Conservation (phyloP, 2,329 filamentous ascomycete genomes). For the Plenodomus biglobosus region DNA sequence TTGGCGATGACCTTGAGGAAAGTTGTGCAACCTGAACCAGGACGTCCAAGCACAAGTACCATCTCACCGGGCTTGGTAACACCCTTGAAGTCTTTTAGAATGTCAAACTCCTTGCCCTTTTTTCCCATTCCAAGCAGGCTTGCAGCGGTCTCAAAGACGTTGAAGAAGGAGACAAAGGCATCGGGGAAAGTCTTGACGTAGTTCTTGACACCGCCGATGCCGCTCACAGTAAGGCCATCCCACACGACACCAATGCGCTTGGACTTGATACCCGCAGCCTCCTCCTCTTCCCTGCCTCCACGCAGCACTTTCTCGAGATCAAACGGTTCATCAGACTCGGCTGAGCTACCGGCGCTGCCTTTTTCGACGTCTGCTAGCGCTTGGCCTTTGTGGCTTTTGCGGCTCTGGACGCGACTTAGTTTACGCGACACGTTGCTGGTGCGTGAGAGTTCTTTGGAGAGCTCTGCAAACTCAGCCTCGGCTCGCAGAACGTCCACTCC, state of each 20-base stretch:
- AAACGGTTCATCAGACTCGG: slow-evolving; percentile 57
- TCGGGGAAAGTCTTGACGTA: slow-evolving; percentile 74
- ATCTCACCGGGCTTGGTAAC: slow-evolving; percentile 73
- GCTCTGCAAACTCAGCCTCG: slow-evolving; percentile 69
- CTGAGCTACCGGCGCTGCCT: slow-evolving; percentile 37
- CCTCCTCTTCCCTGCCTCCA: slow-evolving; percentile 70
- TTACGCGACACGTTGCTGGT: slow-evolving; percentile 42
- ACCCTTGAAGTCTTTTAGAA: slow-evolving; percentile 70
- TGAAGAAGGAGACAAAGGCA: slow-evolving; percentile 74
- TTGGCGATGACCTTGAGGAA: slow-evolving; percentile 59
- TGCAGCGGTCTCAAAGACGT: slow-evolving; percentile 67
- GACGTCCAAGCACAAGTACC: slow-evolving; percentile 78
- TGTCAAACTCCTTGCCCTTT: slow-evolving; percentile 70
- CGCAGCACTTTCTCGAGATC: slow-evolving; percentile 75
- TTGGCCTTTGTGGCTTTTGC: slow-evolving; percentile 44
- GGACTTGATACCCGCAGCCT: slow-evolving; percentile 74
- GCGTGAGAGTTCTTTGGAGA: slow-evolving; percentile 54
- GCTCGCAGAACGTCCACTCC: slow-evolving; percentile 66
- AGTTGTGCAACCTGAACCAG: slow-evolving; percentile 62
- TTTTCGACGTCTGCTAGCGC: slow-evolving; percentile 61
- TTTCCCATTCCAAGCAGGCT: slow-evolving; percentile 65
- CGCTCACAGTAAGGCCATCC: slow-evolving; percentile 75
- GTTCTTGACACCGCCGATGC: slow-evolving; percentile 72
- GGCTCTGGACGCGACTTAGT: slow-evolving; percentile 51
- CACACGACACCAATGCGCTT: slow-evolving; percentile 75